A percentile compares a stretch with the other conserved stretches of the same genome.
Evolutionary conservation across 1,284 basidiomycete species (phyloP).

Genomic region (Exobasidium rhododendri): DNA sequence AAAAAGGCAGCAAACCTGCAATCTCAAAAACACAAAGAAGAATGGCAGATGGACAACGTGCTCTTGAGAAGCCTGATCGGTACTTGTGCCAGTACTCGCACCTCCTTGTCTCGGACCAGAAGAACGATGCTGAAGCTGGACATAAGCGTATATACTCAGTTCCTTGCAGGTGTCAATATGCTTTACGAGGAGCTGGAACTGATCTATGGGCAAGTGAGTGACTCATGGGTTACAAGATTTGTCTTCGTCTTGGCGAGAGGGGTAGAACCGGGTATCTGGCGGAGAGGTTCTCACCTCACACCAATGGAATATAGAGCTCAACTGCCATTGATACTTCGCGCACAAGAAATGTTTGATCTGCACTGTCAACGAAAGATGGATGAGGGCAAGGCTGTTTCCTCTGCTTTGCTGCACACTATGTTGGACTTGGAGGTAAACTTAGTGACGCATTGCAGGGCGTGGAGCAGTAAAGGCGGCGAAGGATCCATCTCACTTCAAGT

Average conservation of each 20-base stretch:
- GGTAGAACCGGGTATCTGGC: neutral
- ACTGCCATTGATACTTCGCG: neutral
- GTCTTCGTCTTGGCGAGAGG: neutral
- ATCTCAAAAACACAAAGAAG: neutral
- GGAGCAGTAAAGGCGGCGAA: neutral
- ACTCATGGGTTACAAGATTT: neutral
- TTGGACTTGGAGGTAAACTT: neutral
- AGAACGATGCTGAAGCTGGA: neutral
- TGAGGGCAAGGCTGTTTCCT: neutral
- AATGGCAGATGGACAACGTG: neutral
- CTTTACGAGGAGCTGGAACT: neutral
- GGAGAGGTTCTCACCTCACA: neutral
- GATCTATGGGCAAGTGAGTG: neutral
- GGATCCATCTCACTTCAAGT: neutral
- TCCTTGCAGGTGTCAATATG: neutral
- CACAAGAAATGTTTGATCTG: neutral
- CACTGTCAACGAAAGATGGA: neutral
- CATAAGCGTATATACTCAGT: neutral
- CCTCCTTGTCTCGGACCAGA: neutral
- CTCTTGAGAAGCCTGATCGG: neutral
- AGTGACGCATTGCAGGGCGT: neutral
- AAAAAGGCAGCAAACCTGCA: too few species aligned
- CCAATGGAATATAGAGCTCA: neutral
- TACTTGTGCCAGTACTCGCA: neutral
- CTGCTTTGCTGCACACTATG: neutral